These are phyloP conservation scores for Millerago galiae DNA, from an alignment of 805 yeast genomes.

Conservation along the genomic window DNA sequence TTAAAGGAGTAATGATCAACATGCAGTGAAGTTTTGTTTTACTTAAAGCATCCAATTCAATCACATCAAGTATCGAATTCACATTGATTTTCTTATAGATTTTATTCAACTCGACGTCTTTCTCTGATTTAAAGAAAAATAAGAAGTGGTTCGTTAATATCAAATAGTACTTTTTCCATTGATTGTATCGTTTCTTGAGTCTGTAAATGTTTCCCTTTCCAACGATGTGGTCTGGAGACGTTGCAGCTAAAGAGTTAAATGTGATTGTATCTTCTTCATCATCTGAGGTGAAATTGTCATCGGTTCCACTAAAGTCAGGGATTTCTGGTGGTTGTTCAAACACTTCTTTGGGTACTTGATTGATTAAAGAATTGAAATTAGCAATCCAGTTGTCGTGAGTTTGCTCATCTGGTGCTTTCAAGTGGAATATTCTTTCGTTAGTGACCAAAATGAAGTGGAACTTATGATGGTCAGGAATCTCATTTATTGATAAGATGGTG, in stretches of 20 bases:
- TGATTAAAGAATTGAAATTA: constrained; percentile 13
- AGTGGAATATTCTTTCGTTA: constrained; percentile 16
- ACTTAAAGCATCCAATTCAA: constrained; percentile 43
- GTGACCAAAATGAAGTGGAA: constrained; percentile 21
- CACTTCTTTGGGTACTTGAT: constrained; percentile 2
- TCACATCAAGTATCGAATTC: constrained; percentile 37
- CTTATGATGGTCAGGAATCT: constrained; percentile 17
- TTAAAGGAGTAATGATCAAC: constrained; percentile 39
- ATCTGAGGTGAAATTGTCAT: constrained; percentile 21
- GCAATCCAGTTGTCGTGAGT: constrained; percentile 19
- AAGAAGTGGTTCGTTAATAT: constrained; percentile 36
- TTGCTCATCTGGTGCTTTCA: constrained; percentile 15
- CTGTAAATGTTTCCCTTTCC: constrained; percentile 37
- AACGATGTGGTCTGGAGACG: constrained; percentile 29
- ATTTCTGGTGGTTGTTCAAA: constrained; percentile 1
- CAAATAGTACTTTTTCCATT: constrained; percentile 41
- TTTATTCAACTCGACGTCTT: constrained; percentile 13
- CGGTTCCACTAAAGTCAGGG: constrained; percentile 16
- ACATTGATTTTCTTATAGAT: constrained; percentile 28
- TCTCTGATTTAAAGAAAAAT: constrained; percentile 32
- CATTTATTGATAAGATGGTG: constrained; percentile 14
- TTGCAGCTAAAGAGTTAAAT: constrained; percentile 18
- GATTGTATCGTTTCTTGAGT: constrained; percentile 36
- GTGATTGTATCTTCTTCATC: constrained; percentile 1
- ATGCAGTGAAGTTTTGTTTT: constrained; percentile 39